These are phyloP conservation scores for Acanthochlamys bracteata DNA, from an alignment of 106 monocot genomes.

Conservation along the genomic window DNA sequence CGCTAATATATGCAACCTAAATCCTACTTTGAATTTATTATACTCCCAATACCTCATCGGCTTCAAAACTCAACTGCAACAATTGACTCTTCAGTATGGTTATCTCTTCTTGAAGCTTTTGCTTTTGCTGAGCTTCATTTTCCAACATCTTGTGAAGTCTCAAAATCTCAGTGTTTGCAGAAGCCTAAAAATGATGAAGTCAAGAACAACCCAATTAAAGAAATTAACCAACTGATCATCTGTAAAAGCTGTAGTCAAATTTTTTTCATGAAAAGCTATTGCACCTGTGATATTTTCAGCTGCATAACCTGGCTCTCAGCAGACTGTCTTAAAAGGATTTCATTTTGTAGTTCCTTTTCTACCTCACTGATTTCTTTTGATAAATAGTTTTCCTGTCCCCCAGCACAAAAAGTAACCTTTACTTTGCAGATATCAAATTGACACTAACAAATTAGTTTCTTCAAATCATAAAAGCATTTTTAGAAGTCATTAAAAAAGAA, in stretches of 20 bases:
- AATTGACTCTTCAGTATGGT: conserved; percentile 62
- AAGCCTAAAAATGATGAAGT: conserved; percentile 29
- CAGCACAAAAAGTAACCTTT: no score
- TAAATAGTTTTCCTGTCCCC: not conserved
- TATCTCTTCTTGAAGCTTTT: conserved; percentile 95
- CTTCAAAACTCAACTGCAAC: conserved; percentile 79
- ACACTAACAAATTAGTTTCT: no score
- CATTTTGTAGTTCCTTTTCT: conserved; percentile 50
- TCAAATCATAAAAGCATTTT: no score
- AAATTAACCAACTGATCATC: conserved; percentile 4
- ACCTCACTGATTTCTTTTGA: conserved; percentile 34
- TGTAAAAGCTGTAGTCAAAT: not conserved
- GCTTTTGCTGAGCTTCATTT: conserved; percentile 75
- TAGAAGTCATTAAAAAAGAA: no score
- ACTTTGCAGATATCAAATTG: no score
- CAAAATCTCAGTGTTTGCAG: conserved; percentile 60
- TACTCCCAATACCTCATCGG: conserved; percentile 70
- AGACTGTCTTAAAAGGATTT: conserved; percentile 39
- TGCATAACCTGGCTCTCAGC: conserved; percentile 59
- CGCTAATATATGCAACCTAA: no score
- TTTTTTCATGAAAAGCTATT: not conserved
- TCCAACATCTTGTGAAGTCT: conserved; percentile 74
- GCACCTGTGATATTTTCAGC: conserved; percentile 78
- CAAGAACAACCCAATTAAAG: not conserved
- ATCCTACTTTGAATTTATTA: no score